These are phyloP conservation scores for Microthyrium microscopicum DNA, from an alignment of 2,329 filamentous ascomycete genomes.

Conservation along the genomic window DNA sequence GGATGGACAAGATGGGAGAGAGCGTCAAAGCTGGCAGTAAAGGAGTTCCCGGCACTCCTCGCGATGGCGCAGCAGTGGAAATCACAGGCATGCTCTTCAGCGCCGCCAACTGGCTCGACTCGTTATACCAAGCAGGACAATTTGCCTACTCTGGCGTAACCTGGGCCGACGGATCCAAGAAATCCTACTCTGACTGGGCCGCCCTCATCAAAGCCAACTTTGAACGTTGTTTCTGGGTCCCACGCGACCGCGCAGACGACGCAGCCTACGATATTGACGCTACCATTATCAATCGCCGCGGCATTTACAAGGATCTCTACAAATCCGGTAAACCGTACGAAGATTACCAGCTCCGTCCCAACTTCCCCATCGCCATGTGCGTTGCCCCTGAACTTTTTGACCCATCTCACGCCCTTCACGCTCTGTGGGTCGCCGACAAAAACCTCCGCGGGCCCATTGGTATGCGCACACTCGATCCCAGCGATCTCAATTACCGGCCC, in stretches of 20 bases:
- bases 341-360: conserved; percentile 88
- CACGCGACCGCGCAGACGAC: conserved; percentile 53
- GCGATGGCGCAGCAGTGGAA: conserved; percentile 87
- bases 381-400: conserved; percentile 83
- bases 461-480: conserved; percentile 89
- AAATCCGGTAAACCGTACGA: conserved; percentile 88
- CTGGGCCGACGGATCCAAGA: conserved; percentile 32
- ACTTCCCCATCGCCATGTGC: conserved; percentile 91
- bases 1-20: conserved; percentile 99
- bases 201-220: conserved; percentile 67
- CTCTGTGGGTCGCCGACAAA: conserved; percentile 64
- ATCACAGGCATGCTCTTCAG: conserved; percentile 92
- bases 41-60: conserved; percentile 86
- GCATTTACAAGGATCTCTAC: conserved; percentile 97
- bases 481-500: conserved; percentile 81
- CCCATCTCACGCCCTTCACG: conserved; percentile 57
- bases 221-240: conserved; percentile 83
- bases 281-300: conserved; percentile 66
- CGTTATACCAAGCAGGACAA: conserved; percentile 48
- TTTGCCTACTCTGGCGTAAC: conserved; percentile 62
- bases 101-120: conserved; percentile 61
- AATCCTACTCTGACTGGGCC: conserved; percentile 62
- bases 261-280: conserved; percentile 64
- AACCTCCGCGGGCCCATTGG: conserved; percentile 72
- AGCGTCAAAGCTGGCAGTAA: conserved; percentile 80